Evolutionary conservation across 2,329 filamentous ascomycete species (phyloP).

Genomic region (Lachnellula willkommii): DNA sequence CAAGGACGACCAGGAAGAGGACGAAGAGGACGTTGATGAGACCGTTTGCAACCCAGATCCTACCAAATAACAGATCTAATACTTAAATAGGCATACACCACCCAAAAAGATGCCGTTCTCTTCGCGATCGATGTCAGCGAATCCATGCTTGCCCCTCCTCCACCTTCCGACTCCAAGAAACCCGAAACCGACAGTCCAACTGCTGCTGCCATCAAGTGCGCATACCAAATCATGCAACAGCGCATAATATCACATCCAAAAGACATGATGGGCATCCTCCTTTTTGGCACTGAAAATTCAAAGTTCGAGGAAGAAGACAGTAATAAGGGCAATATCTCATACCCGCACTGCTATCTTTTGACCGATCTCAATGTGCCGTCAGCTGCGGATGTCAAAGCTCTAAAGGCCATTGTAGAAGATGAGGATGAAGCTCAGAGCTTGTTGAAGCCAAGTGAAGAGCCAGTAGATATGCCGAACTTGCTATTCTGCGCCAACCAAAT

Average conservation of each 20-base stretch:
- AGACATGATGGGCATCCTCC: conserved; percentile 92
- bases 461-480: conserved; percentile 78
- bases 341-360: conserved; percentile 89
- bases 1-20: conserved; percentile 58
- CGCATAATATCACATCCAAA: conserved; percentile 94
- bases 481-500: conserved; percentile 95
- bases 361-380: conserved; percentile 83
- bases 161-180: conserved; percentile 64
- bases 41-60: conserved; percentile 37
- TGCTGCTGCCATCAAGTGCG: conserved; percentile 84
- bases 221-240: conserved; percentile 93
- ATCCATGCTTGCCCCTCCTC: conserved; percentile 73
- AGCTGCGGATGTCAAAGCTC: conserved; percentile 75
- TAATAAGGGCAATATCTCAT: conserved; percentile 54
- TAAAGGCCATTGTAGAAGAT: conserved; percentile 73
- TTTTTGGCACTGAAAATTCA: conserved; percentile 85
- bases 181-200: conserved; percentile 72
- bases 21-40: conserved; percentile 63
- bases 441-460: conserved; percentile 62
- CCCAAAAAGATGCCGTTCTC: conserved; percentile 94
- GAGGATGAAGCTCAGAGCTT: conserved; percentile 66
- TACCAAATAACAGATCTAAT: conserved; percentile 7
- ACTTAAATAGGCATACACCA: conserved; percentile 67
- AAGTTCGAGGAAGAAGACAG: conserved; percentile 66
- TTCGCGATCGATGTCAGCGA: conserved; percentile 89